These are phyloP conservation scores for Labyrinthula sp. DNA, from an alignment of 352 stramenopile genomes.

Conservation along the genomic window DNA sequence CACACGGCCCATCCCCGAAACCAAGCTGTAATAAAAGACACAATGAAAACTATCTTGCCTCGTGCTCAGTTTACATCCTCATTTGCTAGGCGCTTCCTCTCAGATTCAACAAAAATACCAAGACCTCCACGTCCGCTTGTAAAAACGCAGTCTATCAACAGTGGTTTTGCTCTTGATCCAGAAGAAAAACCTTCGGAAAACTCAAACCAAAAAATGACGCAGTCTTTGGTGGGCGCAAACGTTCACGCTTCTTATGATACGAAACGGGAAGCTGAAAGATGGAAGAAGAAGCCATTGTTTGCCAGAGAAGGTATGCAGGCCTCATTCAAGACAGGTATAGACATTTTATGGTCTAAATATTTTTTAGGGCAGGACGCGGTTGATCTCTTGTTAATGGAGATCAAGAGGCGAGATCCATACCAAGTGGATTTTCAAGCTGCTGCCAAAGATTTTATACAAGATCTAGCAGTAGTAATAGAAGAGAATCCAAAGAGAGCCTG, in stretches of 20 bases:
- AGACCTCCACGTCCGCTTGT: too few species aligned
- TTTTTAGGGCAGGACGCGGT: conserved; percentile 26
- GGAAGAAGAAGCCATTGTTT: conserved; percentile 23
- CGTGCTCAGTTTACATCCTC: too few species aligned
- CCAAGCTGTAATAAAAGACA: too few species aligned
- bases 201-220: conserved; percentile 9
- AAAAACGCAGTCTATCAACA: conserved; percentile 28
- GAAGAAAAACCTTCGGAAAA: conserved; percentile 9
- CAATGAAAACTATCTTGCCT: too few species aligned
- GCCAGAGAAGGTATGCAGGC: conserved; percentile 14
- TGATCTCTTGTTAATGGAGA: conserved; percentile 21
- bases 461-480: conserved; percentile 12
- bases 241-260: conserved; percentile 22
- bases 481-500: conserved; percentile 13
- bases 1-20: too few species aligned
- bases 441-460: conserved; percentile 23
- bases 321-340: conserved; percentile 16
- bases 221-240: conserved; percentile 7
- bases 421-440: conserved; percentile 27
- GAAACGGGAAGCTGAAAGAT: conserved; percentile 10
- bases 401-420: conserved; percentile 21
- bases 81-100: too few species aligned
- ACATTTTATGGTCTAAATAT: too few species aligned
- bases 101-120: too few species aligned
- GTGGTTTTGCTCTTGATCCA: too few species aligned